Percentiles rank a stretch among this genome's conserved stretches.
Evolutionary conservation across 2,329 filamentous ascomycete genomes (phyloP).

Genomic region (Trichoderma sp.): DNA sequence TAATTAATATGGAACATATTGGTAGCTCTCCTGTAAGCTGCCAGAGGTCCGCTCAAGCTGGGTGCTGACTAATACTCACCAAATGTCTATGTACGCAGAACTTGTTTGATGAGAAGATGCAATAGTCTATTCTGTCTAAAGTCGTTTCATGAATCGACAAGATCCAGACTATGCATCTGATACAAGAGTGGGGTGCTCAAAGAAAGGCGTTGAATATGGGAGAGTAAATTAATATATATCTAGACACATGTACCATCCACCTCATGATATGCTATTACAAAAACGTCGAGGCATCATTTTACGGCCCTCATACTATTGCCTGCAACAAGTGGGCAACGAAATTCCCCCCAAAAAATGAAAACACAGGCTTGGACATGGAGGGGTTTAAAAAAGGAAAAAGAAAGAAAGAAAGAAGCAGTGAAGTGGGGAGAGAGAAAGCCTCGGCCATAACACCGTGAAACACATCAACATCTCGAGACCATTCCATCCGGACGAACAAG

Average conservation of each 20-base stretch:
- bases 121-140: neutral
- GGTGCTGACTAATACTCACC: neutral
- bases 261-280: neutral
- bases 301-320: neutral
- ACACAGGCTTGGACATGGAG: neutral
- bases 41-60: neutral
- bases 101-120: neutral
- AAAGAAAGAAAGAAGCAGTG: neutral
- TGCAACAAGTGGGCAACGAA: neutral
- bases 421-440: neutral
- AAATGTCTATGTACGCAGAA: neutral
- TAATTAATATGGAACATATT: neutral
- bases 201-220: neutral
- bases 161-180: too few relatives aligned
- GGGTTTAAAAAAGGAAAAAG: neutral
- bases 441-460: neutral
- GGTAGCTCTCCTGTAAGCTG: neutral
- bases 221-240: constrained; percentile 11
- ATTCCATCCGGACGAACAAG: constrained; percentile 38
- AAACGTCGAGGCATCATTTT: neutral
- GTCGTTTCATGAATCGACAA: neutral
- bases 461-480: neutral
- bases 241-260: neutral
- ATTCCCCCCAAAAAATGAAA: neutral
- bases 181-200: neutral